phyloP scores from a whole-genome alignment of 768 basidiomycete species.

The Tubosaeta sp. region DNA sequence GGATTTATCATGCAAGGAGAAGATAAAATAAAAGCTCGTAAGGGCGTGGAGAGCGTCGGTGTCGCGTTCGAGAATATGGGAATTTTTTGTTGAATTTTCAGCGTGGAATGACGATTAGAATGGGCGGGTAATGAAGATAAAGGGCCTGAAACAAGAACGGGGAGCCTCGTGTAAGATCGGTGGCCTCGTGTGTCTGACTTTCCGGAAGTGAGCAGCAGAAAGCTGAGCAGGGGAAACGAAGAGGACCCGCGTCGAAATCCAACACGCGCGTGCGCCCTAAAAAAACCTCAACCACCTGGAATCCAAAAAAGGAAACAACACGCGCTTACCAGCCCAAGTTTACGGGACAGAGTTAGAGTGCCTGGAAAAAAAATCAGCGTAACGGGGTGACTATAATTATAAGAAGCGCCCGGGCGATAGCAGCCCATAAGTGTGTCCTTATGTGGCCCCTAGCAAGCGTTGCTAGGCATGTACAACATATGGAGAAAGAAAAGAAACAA shows the following conservation, averaged over 20 bases:
- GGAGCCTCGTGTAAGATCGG: constrained; percentile 45
- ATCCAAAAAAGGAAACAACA: constrained; percentile 27
- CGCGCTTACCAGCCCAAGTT: constrained; percentile 29
- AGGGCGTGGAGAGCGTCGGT: constrained; percentile 25
- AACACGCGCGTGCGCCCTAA: constrained; percentile 32
- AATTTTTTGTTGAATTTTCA: constrained; percentile 21
- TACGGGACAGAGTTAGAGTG: constrained; percentile 6
- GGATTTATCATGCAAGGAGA: constrained; percentile 25
- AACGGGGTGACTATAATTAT: neutral
- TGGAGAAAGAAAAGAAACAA: constrained; percentile 12
- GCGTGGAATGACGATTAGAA: constrained; percentile 19
- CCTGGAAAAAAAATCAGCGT: constrained; percentile 8
- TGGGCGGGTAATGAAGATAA: constrained; percentile 24
- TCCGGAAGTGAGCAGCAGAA: constrained; percentile 33
- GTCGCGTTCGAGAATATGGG: constrained; percentile 29
- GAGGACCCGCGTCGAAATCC: constrained; percentile 8
- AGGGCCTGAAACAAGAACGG: constrained; percentile 21
- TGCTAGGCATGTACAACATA: constrained; percentile 23
- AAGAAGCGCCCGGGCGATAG: neutral
- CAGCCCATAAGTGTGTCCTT: neutral
- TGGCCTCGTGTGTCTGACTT: constrained; percentile 49
- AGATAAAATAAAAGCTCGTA: constrained; percentile 30
- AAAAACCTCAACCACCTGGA: constrained; percentile 30
- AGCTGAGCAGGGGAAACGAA: constrained; percentile 21
- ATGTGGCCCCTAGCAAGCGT: constrained; percentile 9